A percentile compares a stretch with the other conserved stretches of the same genome.
Evolutionary conservation across 2,329 filamentous ascomycete species (phyloP).

Genomic region (Venturia nashicola): DNA sequence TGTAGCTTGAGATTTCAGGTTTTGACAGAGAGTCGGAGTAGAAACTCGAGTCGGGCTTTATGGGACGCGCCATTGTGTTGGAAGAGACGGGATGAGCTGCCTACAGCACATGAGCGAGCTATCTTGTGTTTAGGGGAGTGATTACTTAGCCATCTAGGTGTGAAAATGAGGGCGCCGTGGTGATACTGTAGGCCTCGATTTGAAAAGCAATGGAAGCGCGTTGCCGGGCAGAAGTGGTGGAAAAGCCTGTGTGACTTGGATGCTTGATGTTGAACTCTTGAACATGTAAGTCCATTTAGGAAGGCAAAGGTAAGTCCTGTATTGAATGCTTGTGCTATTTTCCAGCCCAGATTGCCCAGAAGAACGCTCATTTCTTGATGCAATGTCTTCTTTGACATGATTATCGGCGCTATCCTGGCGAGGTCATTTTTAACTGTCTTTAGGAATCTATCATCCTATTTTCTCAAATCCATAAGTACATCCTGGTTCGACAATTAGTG

Average conservation of each 20-base stretch:
- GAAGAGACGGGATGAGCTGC: neutral
- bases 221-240: neutral
- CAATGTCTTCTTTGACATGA: neutral
- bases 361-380: neutral
- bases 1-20: neutral
- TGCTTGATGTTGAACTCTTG: neutral
- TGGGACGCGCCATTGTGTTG: neutral
- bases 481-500: neutral
- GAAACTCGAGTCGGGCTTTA: neutral
- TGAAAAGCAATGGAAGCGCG: neutral
- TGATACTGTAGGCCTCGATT: neutral
- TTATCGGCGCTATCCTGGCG: neutral
- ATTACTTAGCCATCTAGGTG: neutral
- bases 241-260: neutral
- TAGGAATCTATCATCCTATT: neutral
- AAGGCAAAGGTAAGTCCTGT: neutral
- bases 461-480: neutral
- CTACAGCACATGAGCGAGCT: neutral
- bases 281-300: neutral
- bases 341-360: neutral
- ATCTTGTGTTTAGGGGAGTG: neutral
- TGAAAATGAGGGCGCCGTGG: neutral
- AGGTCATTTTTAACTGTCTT: neutral
- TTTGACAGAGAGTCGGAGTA: neutral
- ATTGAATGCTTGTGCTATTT: neutral